Percentiles rank a stretch among this genome's conserved stretches.
phyloP scores from a whole-genome alignment of 164 flowering plant species.

The Brasenia schreberi region DNA sequence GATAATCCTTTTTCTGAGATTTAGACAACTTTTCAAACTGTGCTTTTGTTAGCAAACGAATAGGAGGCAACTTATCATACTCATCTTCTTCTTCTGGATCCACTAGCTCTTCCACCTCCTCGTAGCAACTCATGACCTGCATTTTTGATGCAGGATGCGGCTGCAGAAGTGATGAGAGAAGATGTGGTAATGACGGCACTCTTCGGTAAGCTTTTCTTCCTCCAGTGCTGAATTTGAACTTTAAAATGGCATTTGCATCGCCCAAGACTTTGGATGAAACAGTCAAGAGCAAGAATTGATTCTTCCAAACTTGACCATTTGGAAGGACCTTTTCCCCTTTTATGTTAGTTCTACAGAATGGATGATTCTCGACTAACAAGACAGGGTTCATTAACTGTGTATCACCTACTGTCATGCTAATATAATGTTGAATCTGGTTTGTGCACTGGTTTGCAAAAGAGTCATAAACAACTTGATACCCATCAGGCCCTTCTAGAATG shows the following conservation, averaged over 20 bases:
- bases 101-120: conserved; percentile 34
- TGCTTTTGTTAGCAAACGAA: conserved; percentile 57
- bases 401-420: conserved; percentile 70
- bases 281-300: conserved; percentile 61
- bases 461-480: conserved; percentile 56
- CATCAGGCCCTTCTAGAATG: conserved; percentile 79
- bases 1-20: conserved; percentile 68
- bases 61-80: conserved; percentile 81
- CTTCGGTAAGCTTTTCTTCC: conserved; percentile 39
- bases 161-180: conserved; percentile 70
- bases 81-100: conserved; percentile 63
- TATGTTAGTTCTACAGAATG: conserved; percentile 45
- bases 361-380: conserved; percentile 81
- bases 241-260: conserved; percentile 56
- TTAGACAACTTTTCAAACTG: conserved; percentile 50
- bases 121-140: conserved; percentile 6
- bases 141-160: conserved; percentile 21
- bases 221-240: conserved; percentile 46
- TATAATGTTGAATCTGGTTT: conserved; percentile 47
- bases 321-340: conserved; percentile 75
- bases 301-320: conserved; percentile 76
- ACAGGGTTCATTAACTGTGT: conserved; percentile 68
- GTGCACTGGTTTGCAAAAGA: conserved; percentile 50
- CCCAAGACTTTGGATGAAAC: conserved; percentile 67
- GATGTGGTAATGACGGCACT: conserved; percentile 81